phyloP scores from a whole-genome alignment of 352 stramenopile genomes.

The Phytophthora aleatoria region DNA sequence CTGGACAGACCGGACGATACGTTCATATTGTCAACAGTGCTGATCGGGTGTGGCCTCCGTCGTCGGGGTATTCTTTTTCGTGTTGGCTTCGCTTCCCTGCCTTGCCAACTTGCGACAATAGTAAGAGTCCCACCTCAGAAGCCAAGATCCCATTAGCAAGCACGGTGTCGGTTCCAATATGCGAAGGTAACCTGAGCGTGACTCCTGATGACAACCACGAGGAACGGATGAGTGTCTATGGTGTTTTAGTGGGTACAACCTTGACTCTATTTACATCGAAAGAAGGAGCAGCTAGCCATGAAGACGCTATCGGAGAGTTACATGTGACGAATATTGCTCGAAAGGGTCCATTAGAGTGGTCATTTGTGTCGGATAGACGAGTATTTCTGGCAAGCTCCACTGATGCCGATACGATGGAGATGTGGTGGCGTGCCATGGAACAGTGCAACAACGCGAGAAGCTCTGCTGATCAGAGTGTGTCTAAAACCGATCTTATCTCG shows the following conservation, averaged over 20 bases:
- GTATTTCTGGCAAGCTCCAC: conserved; percentile 39
- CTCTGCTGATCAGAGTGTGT: background rate
- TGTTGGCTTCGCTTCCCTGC: conserved; percentile 73
- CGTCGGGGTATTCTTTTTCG: conserved; percentile 77
- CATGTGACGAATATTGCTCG: conserved; percentile 48
- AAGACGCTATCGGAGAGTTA: conserved; percentile 40
- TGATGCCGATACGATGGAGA: conserved; percentile 39
- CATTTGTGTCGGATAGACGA: conserved; percentile 53
- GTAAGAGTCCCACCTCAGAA: background rate
- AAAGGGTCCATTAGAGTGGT: conserved; percentile 45
- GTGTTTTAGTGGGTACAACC: conserved; percentile 61
- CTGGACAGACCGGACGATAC: conserved; percentile 60
- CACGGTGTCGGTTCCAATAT: conserved; percentile 51
- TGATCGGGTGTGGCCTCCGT: conserved; percentile 70
- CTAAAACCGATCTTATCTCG: background rate
- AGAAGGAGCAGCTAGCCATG: conserved; percentile 38
- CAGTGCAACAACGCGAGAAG: conserved; percentile 51
- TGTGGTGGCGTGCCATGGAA: conserved; percentile 69
- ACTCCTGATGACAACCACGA: conserved; percentile 45
- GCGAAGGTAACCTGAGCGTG: conserved; percentile 59
- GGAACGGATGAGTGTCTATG: conserved; percentile 46
- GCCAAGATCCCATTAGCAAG: background rate
- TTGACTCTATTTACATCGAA: conserved; percentile 63
- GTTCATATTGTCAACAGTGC: conserved; percentile 65
- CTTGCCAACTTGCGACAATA: background rate